These are phyloP conservation scores for Pogostemon cablin DNA, from an alignment of 257 asterid species.

Conservation along the genomic window DNA sequence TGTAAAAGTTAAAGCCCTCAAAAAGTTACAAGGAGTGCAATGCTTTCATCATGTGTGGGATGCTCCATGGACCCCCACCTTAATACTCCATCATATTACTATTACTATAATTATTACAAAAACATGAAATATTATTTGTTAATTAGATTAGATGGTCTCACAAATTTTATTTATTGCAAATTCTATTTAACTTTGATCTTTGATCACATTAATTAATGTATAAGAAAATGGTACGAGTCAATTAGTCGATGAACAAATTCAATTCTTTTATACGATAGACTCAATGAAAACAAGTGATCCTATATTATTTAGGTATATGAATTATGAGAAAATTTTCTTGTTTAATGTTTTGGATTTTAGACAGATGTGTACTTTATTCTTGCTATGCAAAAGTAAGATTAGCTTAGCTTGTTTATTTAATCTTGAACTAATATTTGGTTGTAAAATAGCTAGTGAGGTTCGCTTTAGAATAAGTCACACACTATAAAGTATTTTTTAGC, in stretches of 20 bases:
- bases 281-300: too few species aligned
- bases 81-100: neutral
- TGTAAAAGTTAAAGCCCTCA: conserved; percentile 45
- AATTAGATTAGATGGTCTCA: too few species aligned
- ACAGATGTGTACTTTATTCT: conserved; percentile 24
- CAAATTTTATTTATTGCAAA: too few species aligned
- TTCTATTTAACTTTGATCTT: too few species aligned
- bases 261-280: too few species aligned
- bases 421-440: conserved; percentile 21
- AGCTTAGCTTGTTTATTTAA: conserved; percentile 4
- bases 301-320: neutral
- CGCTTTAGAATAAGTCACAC: conserved; percentile 1
- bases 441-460: conserved; percentile 6
- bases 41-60: conserved; percentile 47
- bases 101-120: too few species aligned
- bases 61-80: conserved; percentile 46
- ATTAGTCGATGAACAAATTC: too few species aligned
- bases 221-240: too few species aligned
- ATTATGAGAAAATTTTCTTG: conserved; percentile 27
- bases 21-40: conserved; percentile 37
- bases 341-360: neutral
- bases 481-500: too few species aligned
- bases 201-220: too few species aligned
- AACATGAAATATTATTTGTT: too few species aligned
- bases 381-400: conserved; percentile 15